Evolutionary conservation across 2,329 filamentous ascomycete species (phyloP), one percentile per base, ranked within the genome.

Genomic region (Curvularia hawaiiensis): DNA sequence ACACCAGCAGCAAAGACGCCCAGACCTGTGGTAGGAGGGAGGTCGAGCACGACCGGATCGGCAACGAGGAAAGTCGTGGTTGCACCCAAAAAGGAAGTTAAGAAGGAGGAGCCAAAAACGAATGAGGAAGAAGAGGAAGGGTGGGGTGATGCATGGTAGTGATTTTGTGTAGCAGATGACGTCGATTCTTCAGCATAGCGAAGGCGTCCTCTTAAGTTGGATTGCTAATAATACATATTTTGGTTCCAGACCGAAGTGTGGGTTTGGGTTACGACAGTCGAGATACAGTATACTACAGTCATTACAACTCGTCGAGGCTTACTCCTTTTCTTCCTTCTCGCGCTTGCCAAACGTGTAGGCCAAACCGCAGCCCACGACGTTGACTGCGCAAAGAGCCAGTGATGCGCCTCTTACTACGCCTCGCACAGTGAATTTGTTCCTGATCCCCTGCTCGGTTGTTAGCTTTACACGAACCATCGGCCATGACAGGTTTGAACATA

Each of bases 391-490:
- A 14, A 84, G 62, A 30, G 75, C 81, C 65, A 85, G 69, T 6
- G 83, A 83, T 5, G 76, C 77, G 4, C 83, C 83, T 64, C 84
- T 76, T n/a, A 83, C 77, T 31, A 81, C 65, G 0, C 84, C 83
- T 60, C 83, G 77, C 5, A 78, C 78, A 1, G 79, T 79, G 65
- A 84, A 81, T 60, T 80, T 82, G 52, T 75, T 77, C 49, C 73
- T 75, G 35, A 85, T 65, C 24, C 67, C 62, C 78, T 81, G 48
- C 11, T 2, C 4, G 43, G 16, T 33, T 22, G 43, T 52, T 52
- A 53, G 54, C 14, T 35, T 48, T 53, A 40, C 16, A 20, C 11
- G 16, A 33, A 33, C 10, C 14, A 24, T 24, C 62, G 18, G 50
- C 33, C 7, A n/a, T 31, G 8, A 22, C 16, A 30, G 18, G 14